These are phyloP conservation scores for Malassezia sp. DNA, from an alignment of 1,284 basidiomycete genomes.

Conservation along the genomic window DNA sequence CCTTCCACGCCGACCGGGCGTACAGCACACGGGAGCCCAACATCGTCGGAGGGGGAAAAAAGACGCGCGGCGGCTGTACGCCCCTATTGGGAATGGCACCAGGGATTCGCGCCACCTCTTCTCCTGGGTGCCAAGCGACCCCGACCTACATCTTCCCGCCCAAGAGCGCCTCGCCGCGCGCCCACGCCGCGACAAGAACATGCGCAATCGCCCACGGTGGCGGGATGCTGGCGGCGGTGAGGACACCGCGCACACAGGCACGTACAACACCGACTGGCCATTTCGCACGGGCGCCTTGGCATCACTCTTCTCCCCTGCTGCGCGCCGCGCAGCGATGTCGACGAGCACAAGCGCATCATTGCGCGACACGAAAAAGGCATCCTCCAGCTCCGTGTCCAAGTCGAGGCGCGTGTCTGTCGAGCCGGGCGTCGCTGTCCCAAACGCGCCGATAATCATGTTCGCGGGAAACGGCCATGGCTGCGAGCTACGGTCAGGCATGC, in stretches of 20 bases:
- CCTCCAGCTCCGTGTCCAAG: constrained; percentile 90
- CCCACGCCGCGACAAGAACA: constrained; percentile 1
- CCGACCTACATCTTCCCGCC: constrained; percentile 3
- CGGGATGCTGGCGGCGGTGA: constrained; percentile 7
- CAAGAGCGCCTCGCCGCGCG: neutral
- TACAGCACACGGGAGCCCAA: constrained; percentile 3
- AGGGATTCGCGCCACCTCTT: too few relatives aligned
- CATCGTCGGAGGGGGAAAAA: constrained; percentile 14
- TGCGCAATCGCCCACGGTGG: constrained; percentile 10
- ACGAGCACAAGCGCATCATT: constrained; percentile 60
- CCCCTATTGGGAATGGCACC: too few relatives aligned
- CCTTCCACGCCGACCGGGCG: constrained; percentile 22
- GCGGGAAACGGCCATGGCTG: constrained; percentile 68
- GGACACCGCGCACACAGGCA: too few relatives aligned
- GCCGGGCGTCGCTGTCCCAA: constrained; percentile 30
- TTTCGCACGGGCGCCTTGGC: neutral
- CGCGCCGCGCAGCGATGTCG: constrained; percentile 50
- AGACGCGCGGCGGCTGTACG: neutral
- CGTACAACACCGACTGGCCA: constrained; percentile 6
- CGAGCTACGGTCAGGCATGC: constrained; percentile 50
- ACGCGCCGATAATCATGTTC: constrained; percentile 71
- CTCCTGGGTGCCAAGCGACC: too few relatives aligned
- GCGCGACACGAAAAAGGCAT: constrained; percentile 77
- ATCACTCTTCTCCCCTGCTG: neutral
- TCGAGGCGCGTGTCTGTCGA: constrained; percentile 64